These are phyloP conservation scores for Candida arabinofermentans DNA, from an alignment of 805 yeast species.

Conservation along the genomic window DNA sequence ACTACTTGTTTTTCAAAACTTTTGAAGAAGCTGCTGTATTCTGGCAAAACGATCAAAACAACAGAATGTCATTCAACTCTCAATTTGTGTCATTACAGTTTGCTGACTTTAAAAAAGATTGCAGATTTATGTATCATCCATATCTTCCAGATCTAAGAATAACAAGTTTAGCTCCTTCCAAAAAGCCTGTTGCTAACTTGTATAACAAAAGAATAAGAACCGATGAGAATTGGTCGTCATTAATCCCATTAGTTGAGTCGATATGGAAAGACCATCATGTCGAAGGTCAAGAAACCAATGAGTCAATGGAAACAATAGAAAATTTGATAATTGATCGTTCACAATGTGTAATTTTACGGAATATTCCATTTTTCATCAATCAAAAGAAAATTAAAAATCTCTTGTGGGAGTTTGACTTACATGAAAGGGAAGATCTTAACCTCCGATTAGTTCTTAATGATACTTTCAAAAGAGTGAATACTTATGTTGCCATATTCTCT, in stretches of 20 bases:
- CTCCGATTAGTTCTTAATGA: constrained; percentile 11
- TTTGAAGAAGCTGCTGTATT: constrained; percentile 48
- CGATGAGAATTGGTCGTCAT: constrained; percentile 3
- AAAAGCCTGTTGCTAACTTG: constrained; percentile 1
- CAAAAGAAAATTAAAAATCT: constrained; percentile 31
- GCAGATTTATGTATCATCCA: constrained; percentile 18
- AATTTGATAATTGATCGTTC: constrained; percentile 20
- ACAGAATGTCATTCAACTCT: constrained; percentile 49
- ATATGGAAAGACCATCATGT: constrained; percentile 13
- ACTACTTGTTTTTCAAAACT: constrained; percentile 49
- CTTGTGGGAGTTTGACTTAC: constrained; percentile 50
- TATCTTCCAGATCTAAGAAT: constrained; percentile 17
- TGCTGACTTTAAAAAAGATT: constrained; percentile 29
- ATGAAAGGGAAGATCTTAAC: constrained; percentile 19
- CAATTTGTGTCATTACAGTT: constrained; percentile 42
- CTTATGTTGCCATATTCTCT: constrained; percentile 42
- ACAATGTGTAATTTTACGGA: constrained; percentile 38
- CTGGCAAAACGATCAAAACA: constrained; percentile 36
- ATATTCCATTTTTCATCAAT: constrained; percentile 43
- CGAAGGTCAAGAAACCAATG: too few relatives aligned
- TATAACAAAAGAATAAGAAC: not conserved
- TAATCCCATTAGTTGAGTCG: constrained; percentile 6
- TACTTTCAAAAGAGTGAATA: constrained; percentile 9
- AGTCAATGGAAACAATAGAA: not conserved
- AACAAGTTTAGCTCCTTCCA: constrained; percentile 3